Percentiles rank a stretch among this genome's conserved stretches.
Evolutionary conservation across 2,329 filamentous ascomycete genomes (phyloP).

Genomic region (Talaromyces sp.): DNA sequence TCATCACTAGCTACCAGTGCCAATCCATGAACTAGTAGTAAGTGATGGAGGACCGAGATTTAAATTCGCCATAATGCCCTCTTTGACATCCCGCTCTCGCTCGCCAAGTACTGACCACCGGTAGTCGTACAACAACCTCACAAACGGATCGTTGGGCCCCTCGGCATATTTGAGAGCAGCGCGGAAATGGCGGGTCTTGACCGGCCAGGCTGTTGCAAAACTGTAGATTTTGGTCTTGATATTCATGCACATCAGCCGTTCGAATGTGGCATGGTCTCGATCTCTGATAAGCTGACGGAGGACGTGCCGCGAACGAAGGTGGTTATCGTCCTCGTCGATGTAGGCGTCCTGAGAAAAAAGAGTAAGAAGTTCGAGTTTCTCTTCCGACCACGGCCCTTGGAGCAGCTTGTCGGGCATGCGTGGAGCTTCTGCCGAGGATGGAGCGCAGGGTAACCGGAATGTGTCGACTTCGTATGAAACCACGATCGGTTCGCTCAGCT

Average conservation of each 20-base stretch:
- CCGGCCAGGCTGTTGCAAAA: conserved; percentile 28
- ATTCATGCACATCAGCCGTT: conserved; percentile 22
- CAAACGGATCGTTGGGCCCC: conserved; percentile 28
- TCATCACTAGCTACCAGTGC: not conserved
- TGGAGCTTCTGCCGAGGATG: conserved; percentile 16
- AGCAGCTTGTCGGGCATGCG: conserved; percentile 36
- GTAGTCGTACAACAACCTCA: conserved; percentile 23
- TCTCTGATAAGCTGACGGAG: conserved; percentile 29
- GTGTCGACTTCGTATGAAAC: conserved; percentile 26
- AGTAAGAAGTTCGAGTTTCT: conserved; percentile 33
- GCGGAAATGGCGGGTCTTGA: conserved; percentile 25
- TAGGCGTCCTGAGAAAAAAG: conserved; percentile 31
- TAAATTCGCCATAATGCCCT: not conserved
- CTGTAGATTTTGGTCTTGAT: conserved; percentile 27
- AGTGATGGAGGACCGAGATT: not conserved
- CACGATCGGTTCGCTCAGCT: conserved; percentile 23
- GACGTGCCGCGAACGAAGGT: conserved; percentile 24
- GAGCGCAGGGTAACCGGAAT: conserved; percentile 29
- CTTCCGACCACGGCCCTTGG: conserved; percentile 30
- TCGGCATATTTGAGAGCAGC: conserved; percentile 24
- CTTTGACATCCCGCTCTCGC: not conserved
- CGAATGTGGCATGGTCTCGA: conserved; percentile 28
- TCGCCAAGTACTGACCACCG: conserved; percentile 18
- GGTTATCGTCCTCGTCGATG: conserved; percentile 28
- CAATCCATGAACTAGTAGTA: not conserved